A percentile compares a stretch with the other conserved stretches of the same genome.
Conservation (phyloP, 768 basidiomycete species). For the Lentinula lateritia region DNA sequence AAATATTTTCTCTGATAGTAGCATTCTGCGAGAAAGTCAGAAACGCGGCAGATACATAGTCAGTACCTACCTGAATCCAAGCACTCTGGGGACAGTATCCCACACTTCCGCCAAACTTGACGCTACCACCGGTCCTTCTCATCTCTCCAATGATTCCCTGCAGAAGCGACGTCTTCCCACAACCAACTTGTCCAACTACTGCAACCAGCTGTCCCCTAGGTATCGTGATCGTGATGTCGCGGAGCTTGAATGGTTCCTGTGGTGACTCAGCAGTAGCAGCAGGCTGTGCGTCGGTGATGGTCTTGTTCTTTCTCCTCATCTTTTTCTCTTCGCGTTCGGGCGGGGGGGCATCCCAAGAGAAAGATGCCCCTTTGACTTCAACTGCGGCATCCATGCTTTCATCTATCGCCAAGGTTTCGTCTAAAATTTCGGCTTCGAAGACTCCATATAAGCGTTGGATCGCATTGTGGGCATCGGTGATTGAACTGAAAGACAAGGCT, state of each 20-base stretch:
- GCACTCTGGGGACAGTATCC: conserved; percentile 84
- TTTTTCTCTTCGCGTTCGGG: conserved; percentile 34
- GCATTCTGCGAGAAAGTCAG: conserved; percentile 45
- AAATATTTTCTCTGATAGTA: conserved; percentile 84
- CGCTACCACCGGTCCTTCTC: conserved; percentile 59
- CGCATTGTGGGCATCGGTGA: conserved; percentile 82
- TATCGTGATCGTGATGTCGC: conserved; percentile 59
- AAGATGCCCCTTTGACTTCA: conserved; percentile 61
- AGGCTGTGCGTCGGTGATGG: neutral
- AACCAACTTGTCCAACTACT: conserved; percentile 79
- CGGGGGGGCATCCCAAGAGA: conserved; percentile 83
- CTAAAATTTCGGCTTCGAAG: conserved; percentile 77
- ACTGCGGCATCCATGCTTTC: conserved; percentile 55
- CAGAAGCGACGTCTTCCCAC: conserved; percentile 64
- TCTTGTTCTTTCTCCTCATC: conserved; percentile 28
- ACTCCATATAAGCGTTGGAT: conserved; percentile 70
- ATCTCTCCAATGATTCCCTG: conserved; percentile 82
- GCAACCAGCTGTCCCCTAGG: conserved; percentile 77
- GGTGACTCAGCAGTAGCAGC: conserved; percentile 18
- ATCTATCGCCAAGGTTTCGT: conserved; percentile 53
- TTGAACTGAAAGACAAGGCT: conserved; percentile 71
- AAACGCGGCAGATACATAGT: neutral
- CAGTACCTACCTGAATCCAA: conserved; percentile 69
- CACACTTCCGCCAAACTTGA: conserved; percentile 70
- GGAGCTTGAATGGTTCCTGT: conserved; percentile 53